Percentiles rank a stretch among this genome's conserved stretches.
Evolutionary conservation across 331 rosid genomes (phyloP).

Genomic region (Pyracantha coccinea): DNA sequence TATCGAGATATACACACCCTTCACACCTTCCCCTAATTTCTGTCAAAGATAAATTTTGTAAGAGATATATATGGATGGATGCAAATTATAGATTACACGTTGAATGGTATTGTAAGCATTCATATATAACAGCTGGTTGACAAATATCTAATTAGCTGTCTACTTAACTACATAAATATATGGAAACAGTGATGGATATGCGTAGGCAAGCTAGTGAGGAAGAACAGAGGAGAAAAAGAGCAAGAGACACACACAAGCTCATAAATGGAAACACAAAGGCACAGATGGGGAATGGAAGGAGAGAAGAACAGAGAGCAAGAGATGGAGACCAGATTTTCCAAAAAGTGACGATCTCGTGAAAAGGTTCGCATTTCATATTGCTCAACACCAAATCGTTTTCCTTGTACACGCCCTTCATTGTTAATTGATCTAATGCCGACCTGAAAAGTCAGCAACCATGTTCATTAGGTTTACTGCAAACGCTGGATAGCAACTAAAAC

Average conservation of each 20-base stretch:
- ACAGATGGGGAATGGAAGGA: too few species aligned
- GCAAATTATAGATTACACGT: conserved; percentile 44
- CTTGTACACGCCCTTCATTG: conserved; percentile 89
- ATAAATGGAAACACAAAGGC: too few species aligned
- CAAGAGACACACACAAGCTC: too few species aligned
- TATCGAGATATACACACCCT: conserved; percentile 86
- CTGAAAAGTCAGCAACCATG: conserved; percentile 35
- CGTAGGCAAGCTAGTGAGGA: background rate
- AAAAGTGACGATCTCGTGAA: conserved; percentile 57
- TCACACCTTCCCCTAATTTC: conserved; percentile 95
- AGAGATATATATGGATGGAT: background rate
- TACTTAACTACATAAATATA: background rate
- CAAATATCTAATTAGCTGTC: background rate
- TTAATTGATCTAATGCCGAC: conserved; percentile 79
- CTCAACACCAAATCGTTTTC: conserved; percentile 80
- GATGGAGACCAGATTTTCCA: conserved; percentile 74
- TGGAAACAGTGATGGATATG: background rate
- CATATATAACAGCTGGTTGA: background rate
- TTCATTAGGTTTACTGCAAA: background rate
- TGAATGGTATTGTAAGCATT: background rate
- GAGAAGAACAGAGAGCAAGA: background rate
- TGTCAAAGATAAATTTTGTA: conserved; percentile 16
- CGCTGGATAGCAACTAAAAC: background rate
- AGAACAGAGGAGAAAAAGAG: background rate
- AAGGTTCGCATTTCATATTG: conserved; percentile 91